phyloP scores from a whole-genome alignment of 108 stramenopile genomes.

The Asterionellopsis glacialis region DNA sequence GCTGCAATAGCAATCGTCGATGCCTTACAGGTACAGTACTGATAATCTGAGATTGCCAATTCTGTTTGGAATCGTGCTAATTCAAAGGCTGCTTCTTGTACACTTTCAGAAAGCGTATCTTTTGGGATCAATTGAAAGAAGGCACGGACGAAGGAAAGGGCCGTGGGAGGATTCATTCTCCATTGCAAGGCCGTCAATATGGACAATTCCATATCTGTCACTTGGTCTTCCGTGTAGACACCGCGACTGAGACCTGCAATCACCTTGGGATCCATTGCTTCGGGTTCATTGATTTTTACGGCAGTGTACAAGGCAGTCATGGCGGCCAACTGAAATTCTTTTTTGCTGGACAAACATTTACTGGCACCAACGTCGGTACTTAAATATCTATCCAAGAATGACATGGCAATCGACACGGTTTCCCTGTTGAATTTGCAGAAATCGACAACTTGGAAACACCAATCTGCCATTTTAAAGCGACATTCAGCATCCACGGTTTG shows the following conservation, averaged over 20 bases:
- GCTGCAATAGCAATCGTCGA: conserved; percentile 35
- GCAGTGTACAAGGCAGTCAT: conserved; percentile 63
- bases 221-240: conserved; percentile 31
- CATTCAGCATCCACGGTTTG: conserved; percentile 35
- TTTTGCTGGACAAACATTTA: conserved; percentile 22
- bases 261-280: conserved; percentile 43
- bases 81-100: conserved; percentile 14
- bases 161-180: conserved; percentile 42
- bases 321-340: conserved; percentile 66
- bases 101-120: not conserved
- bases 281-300: conserved; percentile 60
- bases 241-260: conserved; percentile 59
- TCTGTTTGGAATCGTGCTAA: conserved; percentile 32
- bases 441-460: conserved; percentile 63
- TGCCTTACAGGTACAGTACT: conserved; percentile 15
- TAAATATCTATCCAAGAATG: conserved; percentile 50
- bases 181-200: conserved; percentile 36
- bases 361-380: conserved; percentile 9
- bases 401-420: conserved; percentile 57
- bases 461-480: conserved; percentile 48
- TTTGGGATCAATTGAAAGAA: conserved; percentile 13
- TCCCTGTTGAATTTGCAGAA: conserved; percentile 55
- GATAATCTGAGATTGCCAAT: conserved; percentile 27
- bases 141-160: conserved; percentile 13
- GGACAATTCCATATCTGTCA: conserved; percentile 45